Conservation (phyloP, 441 rosid genomes). For the Macaranga tanarius region DNA sequence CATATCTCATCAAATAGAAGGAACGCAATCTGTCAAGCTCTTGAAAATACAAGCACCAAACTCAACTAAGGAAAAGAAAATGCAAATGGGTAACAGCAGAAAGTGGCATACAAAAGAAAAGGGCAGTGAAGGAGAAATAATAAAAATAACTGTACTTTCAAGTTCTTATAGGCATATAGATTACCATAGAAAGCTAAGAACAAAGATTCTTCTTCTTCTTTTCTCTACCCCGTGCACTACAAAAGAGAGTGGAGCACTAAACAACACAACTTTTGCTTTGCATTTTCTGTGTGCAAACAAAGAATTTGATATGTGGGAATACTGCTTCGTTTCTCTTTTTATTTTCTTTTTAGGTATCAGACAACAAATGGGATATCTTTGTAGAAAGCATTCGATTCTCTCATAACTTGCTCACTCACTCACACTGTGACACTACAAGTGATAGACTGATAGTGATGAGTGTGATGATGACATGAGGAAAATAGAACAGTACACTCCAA, state of each 20-base stretch:
- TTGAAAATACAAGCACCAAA: background rate
- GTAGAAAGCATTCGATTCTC: slow-evolving; percentile 40
- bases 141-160: slow-evolving; percentile 24
- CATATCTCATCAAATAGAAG: slow-evolving; percentile 8
- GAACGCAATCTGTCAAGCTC: background rate
- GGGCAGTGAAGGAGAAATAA: slow-evolving; percentile 19
- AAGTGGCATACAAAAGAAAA: slow-evolving; percentile 25
- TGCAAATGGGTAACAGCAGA: slow-evolving; percentile 14
- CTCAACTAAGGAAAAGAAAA: background rate
- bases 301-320: slow-evolving; percentile 2
- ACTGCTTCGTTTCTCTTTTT: background rate
- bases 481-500: slow-evolving; percentile 28
- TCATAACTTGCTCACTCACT: slow-evolving; percentile 1
- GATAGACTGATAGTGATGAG: slow-evolving; percentile 3
- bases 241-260: slow-evolving; percentile 10
- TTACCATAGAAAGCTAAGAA: background rate
- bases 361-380: slow-evolving; percentile 30
- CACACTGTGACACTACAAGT: too few relatives aligned
- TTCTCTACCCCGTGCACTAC: background rate
- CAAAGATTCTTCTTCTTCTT: slow-evolving; percentile 29
- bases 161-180: background rate
- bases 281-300: slow-evolving; percentile 9
- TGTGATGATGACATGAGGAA: slow-evolving; percentile 18
- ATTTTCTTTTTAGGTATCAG: background rate
- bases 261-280: slow-evolving; percentile 15